Percentiles rank a stretch among this genome's conserved stretches.
phyloP scores from a whole-genome alignment of 768 basidiomycete species.

The Trametes sanguinea region DNA sequence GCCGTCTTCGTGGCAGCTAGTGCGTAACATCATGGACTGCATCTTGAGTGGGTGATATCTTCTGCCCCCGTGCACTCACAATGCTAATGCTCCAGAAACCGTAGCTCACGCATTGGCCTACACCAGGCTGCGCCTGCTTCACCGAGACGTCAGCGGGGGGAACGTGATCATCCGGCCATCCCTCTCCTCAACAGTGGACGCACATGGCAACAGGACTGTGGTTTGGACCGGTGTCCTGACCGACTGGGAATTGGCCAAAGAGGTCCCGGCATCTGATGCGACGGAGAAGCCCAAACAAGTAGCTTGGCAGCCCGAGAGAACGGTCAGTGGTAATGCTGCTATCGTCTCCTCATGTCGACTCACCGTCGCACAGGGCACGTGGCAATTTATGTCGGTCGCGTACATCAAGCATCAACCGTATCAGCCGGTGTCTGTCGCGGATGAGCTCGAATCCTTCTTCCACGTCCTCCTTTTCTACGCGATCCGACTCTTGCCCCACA shows the following conservation, averaged over 20 bases:
- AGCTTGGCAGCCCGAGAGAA: neutral
- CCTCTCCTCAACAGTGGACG: too few relatives aligned
- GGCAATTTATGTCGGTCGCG: slow-evolving; percentile 6
- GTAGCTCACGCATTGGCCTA: neutral
- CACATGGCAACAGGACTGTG: neutral
- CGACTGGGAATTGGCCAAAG: slow-evolving; percentile 7
- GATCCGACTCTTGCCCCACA: neutral
- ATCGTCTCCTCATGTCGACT: too few relatives aligned
- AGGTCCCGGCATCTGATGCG: neutral
- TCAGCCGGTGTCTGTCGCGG: neutral
- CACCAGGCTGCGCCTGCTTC: neutral
- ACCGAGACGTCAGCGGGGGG: slow-evolving; percentile 11
- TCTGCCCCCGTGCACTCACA: too few relatives aligned
- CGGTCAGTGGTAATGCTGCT: neutral
- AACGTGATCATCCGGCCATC: slow-evolving; percentile 4
- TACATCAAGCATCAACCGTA: neutral
- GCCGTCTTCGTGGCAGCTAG: neutral
- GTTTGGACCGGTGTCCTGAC: slow-evolving; percentile 3
- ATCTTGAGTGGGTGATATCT: neutral
- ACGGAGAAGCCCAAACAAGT: neutral
- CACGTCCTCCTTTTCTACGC: slow-evolving; percentile 1
- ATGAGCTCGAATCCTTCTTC: slow-evolving; percentile 12
- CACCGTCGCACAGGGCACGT: slow-evolving; percentile 1
- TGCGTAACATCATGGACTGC: neutral
- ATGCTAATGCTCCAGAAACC: neutral